phyloP scores from a whole-genome alignment of 768 basidiomycete species.

The Pluteus cervinus region DNA sequence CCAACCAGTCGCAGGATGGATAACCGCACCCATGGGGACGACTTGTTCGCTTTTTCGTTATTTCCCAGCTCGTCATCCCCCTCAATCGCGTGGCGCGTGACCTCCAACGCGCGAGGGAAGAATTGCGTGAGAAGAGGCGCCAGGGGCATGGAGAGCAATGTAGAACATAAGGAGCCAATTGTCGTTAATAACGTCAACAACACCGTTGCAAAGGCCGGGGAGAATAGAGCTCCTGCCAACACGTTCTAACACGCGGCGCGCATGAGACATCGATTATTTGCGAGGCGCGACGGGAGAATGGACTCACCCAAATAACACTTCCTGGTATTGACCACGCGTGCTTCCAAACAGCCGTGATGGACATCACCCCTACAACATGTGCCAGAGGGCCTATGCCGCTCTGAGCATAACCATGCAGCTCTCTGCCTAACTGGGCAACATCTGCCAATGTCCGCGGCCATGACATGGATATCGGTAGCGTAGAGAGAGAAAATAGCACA shows the following conservation, averaged over 20 bases:
- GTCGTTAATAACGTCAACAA: constrained; percentile 83
- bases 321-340: constrained; percentile 98
- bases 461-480: constrained; percentile 68
- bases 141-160: constrained; percentile 74
- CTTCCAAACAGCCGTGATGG: constrained; percentile 86
- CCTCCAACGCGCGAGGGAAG: constrained; percentile 79
- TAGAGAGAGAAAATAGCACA: constrained; percentile 66
- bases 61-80: constrained; percentile 44
- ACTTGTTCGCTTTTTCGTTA: constrained; percentile 23
- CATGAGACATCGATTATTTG: constrained; percentile 3
- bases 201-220: constrained; percentile 74
- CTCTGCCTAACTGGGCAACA: constrained; percentile 66
- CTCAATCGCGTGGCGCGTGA: constrained; percentile 79
- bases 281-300: constrained; percentile 2
- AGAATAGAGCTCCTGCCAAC: constrained; percentile 80
- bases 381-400: constrained; percentile 55
- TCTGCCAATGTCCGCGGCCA: constrained; percentile 77
- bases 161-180: constrained; percentile 77
- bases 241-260: constrained; percentile 60
- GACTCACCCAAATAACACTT: constrained; percentile 81
- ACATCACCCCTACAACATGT: constrained; percentile 80
- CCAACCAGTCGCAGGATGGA: constrained; percentile 87
- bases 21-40: constrained; percentile 75
- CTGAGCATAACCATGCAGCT: constrained; percentile 74
- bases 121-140: constrained; percentile 76